phyloP scores from a whole-genome alignment of 306 rosid genomes.

The Acacia crassicarpa region DNA sequence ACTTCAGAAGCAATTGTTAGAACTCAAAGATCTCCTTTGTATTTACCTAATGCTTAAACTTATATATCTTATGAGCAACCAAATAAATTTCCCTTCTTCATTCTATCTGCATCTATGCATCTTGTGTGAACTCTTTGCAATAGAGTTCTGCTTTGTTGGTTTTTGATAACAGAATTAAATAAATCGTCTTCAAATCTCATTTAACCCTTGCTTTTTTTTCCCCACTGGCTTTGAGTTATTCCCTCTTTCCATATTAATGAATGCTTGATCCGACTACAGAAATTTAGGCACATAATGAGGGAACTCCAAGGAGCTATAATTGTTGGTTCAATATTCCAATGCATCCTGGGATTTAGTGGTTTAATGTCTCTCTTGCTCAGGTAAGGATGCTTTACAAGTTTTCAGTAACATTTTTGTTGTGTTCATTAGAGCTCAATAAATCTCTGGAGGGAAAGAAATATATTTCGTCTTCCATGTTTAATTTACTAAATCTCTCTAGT shows the following conservation, averaged over 20 bases:
- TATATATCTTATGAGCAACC: not conserved
- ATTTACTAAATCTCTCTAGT: constrained; percentile 1
- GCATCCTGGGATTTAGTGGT: constrained; percentile 84
- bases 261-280: constrained; percentile 54
- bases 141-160: not conserved
- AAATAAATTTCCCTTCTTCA: not conserved
- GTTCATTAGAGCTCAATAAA: not conserved
- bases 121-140: not conserved
- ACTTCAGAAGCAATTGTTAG: constrained; percentile 23
- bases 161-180: constrained; percentile 10
- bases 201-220: constrained; percentile 15
- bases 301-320: constrained; percentile 98
- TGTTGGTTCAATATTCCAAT: constrained; percentile 84
- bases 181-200: constrained; percentile 9
- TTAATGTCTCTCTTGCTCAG: constrained; percentile 83
- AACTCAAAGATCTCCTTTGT: constrained; percentile 1
- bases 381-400: constrained; percentile 39
- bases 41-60: not conserved
- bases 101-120: constrained; percentile 19
- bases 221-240: constrained; percentile 19
- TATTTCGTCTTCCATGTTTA: constrained; percentile 15
- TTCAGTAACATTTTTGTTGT: not conserved
- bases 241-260: constrained; percentile 24
- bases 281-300: constrained; percentile 93
- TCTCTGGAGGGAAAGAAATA: constrained; percentile 17